Percentiles rank a stretch among this genome's conserved stretches.
These are phyloP conservation scores for Murraya paniculata DNA, from an alignment of 345 rosid genomes.

Conservation along the genomic window DNA sequence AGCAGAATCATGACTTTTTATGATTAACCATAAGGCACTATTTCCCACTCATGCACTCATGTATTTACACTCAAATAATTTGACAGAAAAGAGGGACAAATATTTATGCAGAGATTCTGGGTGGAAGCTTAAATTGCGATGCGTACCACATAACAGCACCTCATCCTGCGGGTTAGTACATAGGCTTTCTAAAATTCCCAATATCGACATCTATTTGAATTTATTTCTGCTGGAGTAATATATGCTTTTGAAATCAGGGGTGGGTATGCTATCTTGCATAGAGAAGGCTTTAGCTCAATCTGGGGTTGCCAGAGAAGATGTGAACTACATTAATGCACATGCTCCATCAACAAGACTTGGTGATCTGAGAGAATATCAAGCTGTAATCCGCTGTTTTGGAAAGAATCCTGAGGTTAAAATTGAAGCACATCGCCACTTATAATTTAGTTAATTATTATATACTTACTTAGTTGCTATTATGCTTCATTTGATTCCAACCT, in stretches of 20 bases:
- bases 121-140: conserved; percentile 56
- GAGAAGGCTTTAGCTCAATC: conserved; percentile 47
- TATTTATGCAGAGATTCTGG: conserved; percentile 54
- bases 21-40: neutral
- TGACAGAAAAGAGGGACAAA: conserved; percentile 49
- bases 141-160: conserved; percentile 59
- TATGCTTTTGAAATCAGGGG: conserved; percentile 24
- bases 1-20: neutral
- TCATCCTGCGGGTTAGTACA: conserved; percentile 42
- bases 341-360: conserved; percentile 56
- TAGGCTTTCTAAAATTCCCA: neutral
- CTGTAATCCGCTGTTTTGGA: conserved; percentile 44
- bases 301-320: conserved; percentile 48
- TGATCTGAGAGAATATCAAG: conserved; percentile 49
- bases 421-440: conserved; percentile 13
- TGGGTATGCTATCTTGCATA: conserved; percentile 47
- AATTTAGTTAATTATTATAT: no score
- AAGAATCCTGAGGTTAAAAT: conserved; percentile 35
- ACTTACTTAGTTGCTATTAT: neutral
- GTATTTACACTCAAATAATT: neutral
- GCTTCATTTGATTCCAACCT: neutral
- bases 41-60: neutral
- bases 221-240: no score
- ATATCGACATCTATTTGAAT: no score
- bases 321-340: conserved; percentile 61